phyloP scores from a whole-genome alignment of 345 rosid species.

The Linum usitatissimum region DNA sequence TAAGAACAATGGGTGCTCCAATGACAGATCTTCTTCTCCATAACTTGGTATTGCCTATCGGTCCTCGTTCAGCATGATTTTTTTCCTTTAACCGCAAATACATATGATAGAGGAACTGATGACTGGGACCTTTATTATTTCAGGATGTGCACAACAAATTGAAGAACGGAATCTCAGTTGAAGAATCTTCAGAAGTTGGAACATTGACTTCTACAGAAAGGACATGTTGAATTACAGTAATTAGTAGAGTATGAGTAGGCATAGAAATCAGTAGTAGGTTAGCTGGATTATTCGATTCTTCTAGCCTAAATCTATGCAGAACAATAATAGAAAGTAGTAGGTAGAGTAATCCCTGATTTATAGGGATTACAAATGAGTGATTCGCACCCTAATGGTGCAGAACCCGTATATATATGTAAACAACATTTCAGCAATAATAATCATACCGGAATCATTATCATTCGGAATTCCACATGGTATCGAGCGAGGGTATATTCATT shows the following conservation, averaged over 20 bases:
- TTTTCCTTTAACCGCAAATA: neutral
- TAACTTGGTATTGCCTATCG: constrained; percentile 48
- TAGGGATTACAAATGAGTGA: no score
- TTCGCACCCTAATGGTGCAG: no score
- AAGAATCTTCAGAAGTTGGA: constrained; percentile 43
- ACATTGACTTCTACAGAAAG: constrained; percentile 52
- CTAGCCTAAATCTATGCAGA: no score
- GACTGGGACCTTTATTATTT: constrained; percentile 8
- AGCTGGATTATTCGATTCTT: no score
- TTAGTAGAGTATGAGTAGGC: no score
- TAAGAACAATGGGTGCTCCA: constrained; percentile 70
- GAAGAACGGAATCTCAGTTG: constrained; percentile 66
- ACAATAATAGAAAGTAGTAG: no score
- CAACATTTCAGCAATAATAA: no score
- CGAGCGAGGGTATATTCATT: no score
- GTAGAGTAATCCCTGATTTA: no score
- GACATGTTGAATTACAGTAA: constrained; percentile 3
- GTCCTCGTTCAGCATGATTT: neutral
- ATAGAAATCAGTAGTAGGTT: no score
- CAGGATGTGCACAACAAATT: constrained; percentile 70
- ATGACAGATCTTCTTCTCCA: constrained; percentile 53
- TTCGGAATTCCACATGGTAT: no score
- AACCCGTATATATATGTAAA: no score
- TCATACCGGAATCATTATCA: neutral
- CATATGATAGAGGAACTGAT: constrained; percentile 12